phyloP scores from a whole-genome alignment of 1,139 yeast species.

The Arxiozyma telluris region DNA sequence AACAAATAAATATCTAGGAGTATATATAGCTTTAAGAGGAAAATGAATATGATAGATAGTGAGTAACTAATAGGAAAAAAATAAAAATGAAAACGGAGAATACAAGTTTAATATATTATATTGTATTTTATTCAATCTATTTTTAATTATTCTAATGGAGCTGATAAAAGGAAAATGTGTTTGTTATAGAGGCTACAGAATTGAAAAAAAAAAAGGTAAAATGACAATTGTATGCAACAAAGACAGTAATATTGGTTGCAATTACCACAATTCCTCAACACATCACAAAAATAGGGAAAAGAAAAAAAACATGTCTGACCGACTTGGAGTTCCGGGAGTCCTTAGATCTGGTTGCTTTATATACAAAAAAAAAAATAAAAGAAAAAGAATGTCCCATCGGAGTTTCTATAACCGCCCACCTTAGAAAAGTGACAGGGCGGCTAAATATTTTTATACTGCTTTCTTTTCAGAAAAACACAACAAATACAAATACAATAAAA shows the following conservation, averaged over 20 bases:
- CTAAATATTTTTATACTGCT: background rate
- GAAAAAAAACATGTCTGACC: background rate
- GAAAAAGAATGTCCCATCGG: background rate
- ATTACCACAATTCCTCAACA: too few relatives aligned
- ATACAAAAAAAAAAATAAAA: too few relatives aligned
- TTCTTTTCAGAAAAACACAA: too few relatives aligned
- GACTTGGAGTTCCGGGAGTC: background rate
- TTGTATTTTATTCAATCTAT: background rate
- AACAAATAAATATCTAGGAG: background rate
- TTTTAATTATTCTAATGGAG: background rate
- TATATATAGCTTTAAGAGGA: background rate
- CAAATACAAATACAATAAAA: too few relatives aligned
- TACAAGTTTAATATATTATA: too few relatives aligned
- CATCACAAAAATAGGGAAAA: background rate
- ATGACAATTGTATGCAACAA: too few relatives aligned
- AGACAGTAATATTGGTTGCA: too few relatives aligned
- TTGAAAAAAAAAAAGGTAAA: background rate
- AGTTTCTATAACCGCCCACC: background rate
- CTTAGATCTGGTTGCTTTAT: background rate
- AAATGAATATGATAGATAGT: too few relatives aligned
- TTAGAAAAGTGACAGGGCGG: background rate
- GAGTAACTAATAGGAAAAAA: background rate
- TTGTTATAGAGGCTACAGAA: background rate
- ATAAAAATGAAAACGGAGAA: background rate
- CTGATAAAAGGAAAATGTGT: background rate